Conservation (phyloP, 257 asterid genomes). For the Coffea canephora region DNA sequence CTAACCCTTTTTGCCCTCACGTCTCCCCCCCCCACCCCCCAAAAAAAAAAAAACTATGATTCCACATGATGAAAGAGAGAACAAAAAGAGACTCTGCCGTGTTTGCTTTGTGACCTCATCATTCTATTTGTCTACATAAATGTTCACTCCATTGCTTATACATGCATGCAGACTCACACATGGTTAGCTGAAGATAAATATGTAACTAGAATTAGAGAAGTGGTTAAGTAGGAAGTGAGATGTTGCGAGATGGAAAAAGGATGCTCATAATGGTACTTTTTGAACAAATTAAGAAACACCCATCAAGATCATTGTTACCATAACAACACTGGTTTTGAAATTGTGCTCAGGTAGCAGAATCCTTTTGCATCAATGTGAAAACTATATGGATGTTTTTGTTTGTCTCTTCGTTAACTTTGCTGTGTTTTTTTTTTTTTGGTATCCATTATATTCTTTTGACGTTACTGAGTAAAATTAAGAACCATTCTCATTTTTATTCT, state of each 20-base stretch:
- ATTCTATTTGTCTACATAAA: neutral
- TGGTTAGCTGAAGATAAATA: neutral
- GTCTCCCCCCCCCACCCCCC: neutral
- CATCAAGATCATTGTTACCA: neutral
- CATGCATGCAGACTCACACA: neutral
- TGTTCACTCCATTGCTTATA: neutral
- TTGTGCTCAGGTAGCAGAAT: neutral
- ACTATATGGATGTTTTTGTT: neutral
- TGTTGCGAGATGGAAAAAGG: neutral
- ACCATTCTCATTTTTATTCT: neutral
- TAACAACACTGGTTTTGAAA: neutral
- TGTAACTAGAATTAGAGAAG: neutral
- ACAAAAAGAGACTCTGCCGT: neutral
- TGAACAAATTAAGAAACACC: neutral
- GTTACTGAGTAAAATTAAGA: neutral
- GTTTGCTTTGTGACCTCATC: neutral
- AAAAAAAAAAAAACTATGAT: neutral
- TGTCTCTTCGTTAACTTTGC: neutral
- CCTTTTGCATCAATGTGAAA: neutral
- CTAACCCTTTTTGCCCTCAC: neutral
- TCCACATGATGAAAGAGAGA: neutral
- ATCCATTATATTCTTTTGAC: neutral
- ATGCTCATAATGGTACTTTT: neutral
- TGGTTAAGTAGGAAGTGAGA: neutral
- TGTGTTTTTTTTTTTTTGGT: too few species aligned